Conservation (phyloP, 345 rosid species). For the Barbarea vulgaris region DNA sequence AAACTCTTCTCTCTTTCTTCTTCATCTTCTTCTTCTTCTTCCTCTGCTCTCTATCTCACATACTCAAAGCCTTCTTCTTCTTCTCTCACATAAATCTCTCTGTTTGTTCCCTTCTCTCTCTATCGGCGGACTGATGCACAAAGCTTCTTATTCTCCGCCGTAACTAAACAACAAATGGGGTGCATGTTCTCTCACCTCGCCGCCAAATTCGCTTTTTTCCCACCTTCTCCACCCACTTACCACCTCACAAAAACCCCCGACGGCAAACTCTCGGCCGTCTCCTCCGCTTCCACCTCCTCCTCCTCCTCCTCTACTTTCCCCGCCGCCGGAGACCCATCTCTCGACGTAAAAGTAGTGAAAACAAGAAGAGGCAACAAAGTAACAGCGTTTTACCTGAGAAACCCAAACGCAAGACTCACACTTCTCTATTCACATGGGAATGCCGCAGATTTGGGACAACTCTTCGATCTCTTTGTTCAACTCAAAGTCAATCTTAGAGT, state of each 20-base stretch:
- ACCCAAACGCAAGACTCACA: conserved; percentile 91
- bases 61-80: conserved; percentile 12
- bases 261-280: conserved; percentile 66
- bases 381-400: conserved; percentile 79
- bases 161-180: conserved; percentile 69
- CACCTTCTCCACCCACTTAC: conserved; percentile 96
- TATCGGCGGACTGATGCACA: conserved; percentile 27
- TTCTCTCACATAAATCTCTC: background rate
- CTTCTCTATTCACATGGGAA: conserved; percentile 96
- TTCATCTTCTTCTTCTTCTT: conserved; percentile 23
- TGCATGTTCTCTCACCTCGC: conserved; percentile 93
- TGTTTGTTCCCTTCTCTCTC: background rate
- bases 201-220: conserved; percentile 95
- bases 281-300: conserved; percentile 56
- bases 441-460: conserved; percentile 99
- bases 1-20: conserved; percentile 18
- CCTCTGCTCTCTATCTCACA: conserved; percentile 12
- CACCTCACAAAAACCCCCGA: conserved; percentile 65
- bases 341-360: conserved; percentile 72
- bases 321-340: conserved; percentile 64
- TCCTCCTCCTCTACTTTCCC: conserved; percentile 67
- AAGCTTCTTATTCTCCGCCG: conserved; percentile 34
- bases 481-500: conserved; percentile 96
- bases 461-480: conserved; percentile 95
- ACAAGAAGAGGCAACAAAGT: conserved; percentile 84